phyloP scores from a whole-genome alignment of 257 asterid species.

The Plantago ovata region DNA sequence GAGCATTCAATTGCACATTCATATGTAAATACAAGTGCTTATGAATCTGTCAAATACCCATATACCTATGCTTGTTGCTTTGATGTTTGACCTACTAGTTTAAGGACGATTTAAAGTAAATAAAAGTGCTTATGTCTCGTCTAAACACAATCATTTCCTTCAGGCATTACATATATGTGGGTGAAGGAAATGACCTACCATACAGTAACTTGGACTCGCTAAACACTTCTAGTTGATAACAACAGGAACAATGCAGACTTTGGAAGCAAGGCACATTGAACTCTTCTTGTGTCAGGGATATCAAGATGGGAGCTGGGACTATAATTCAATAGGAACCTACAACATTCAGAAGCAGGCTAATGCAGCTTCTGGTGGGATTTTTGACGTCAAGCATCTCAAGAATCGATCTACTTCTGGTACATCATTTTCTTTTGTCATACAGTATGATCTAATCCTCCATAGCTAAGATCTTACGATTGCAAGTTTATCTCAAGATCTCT shows the following conservation, averaged over 20 bases:
- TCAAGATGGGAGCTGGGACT: slow-evolving; percentile 76
- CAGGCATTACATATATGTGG: no score
- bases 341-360: slow-evolving; percentile 50
- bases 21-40: no score
- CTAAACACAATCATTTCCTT: neutral
- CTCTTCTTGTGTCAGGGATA: slow-evolving; percentile 68
- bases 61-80: no score
- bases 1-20: no score
- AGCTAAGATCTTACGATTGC: neutral
- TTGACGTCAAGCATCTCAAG: slow-evolving; percentile 68
- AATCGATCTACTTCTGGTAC: slow-evolving; percentile 70
- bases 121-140: neutral
- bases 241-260: slow-evolving; percentile 94
- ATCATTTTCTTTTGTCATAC: neutral
- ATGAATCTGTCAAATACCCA: no score
- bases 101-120: no score
- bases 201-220: no score
- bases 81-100: no score
- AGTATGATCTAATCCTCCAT: neutral
- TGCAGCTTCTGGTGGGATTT: slow-evolving; percentile 78
- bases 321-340: slow-evolving; percentile 56
- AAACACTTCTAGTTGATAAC: no score
- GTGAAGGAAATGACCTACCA: no score
- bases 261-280: slow-evolving; percentile 92
- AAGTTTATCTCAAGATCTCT: neutral